A percentile compares a stretch with the other conserved stretches of the same genome.
Conservation (phyloP, 2,329 filamentous ascomycete genomes). For the Lasiodiplodia theobromae region DNA sequence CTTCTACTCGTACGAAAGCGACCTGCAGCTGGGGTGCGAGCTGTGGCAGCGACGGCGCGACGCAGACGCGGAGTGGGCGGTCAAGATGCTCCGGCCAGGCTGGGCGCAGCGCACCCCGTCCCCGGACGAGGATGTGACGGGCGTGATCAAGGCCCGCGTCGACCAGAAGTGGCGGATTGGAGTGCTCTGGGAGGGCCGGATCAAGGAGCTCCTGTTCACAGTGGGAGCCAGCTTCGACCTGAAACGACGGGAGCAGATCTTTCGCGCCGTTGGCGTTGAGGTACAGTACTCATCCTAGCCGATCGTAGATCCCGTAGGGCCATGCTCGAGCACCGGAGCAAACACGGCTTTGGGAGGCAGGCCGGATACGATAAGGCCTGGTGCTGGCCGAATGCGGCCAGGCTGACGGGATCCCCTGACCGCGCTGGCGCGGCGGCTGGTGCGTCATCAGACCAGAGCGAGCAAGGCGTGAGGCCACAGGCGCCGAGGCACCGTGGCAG, state of each 20-base stretch:
- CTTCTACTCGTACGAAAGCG: constrained; percentile 96
- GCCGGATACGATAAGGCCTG: constrained; percentile 28
- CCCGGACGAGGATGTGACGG: constrained; percentile 73
- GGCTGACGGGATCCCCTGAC: constrained; percentile 25
- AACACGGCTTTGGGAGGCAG: constrained; percentile 28
- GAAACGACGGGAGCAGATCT: constrained; percentile 75
- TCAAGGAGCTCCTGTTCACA: constrained; percentile 92
- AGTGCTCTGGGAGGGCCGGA: constrained; percentile 88
- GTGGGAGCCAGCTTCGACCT: constrained; percentile 86
- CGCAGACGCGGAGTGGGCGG: constrained; percentile 21
- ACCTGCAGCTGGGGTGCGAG: constrained; percentile 90
- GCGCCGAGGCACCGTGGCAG: constrained; percentile 16
- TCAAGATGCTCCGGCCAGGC: constrained; percentile 20
- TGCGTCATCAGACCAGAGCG: constrained; percentile 29
- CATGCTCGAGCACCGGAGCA: constrained; percentile 30
- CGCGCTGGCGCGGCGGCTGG: constrained; percentile 22
- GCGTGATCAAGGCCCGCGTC: constrained; percentile 87
- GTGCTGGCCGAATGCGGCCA: not conserved
- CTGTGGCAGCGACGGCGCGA: constrained; percentile 73
- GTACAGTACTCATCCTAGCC: constrained; percentile 81
- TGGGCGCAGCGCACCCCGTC: constrained; percentile 50
- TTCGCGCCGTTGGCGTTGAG: constrained; percentile 78
- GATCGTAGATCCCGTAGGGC: constrained; percentile 35
- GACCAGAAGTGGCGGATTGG: constrained; percentile 89
- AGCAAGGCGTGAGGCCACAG: constrained; percentile 7